Percentiles rank a stretch among this genome's conserved stretches.
Evolutionary conservation across 2,329 filamentous ascomycete genomes (phyloP).

Genomic region (Talaromyces sp.): DNA sequence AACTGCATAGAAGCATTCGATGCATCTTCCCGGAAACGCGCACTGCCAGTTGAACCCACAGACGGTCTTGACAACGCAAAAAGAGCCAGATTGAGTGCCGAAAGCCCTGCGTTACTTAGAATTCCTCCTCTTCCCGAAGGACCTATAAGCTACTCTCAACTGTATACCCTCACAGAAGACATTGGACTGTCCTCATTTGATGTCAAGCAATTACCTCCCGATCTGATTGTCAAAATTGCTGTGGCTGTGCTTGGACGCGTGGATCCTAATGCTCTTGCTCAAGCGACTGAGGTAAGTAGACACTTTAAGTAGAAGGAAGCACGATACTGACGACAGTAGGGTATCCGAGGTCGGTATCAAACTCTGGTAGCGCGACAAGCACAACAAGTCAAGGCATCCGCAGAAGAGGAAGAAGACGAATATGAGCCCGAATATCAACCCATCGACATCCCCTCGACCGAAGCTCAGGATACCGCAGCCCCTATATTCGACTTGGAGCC

Average conservation of each 20-base stretch:
- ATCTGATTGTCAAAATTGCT: conserved; percentile 76
- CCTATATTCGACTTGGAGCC: conserved; percentile 63
- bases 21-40: conserved; percentile 71
- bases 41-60: conserved; percentile 64
- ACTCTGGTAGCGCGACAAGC: conserved; percentile 37
- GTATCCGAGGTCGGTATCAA: conserved; percentile 38
- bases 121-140: conserved; percentile 72
- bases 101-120: conserved; percentile 47
- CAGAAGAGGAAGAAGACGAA: conserved; percentile 74
- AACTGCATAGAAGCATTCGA: conserved; percentile 75
- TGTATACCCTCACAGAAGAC: conserved; percentile 82
- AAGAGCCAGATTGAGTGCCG: conserved; percentile 65
- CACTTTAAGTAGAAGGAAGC: not conserved
- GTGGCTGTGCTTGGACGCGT: conserved; percentile 72
- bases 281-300: conserved; percentile 64
- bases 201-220: conserved; percentile 70
- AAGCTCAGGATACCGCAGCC: conserved; percentile 36
- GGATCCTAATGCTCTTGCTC: conserved; percentile 64
- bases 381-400: conserved; percentile 27
- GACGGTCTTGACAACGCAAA: conserved; percentile 75
- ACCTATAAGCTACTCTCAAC: conserved; percentile 71
- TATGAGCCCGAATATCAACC: conserved; percentile 86
- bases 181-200: conserved; percentile 74
- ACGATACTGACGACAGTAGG: conserved; percentile 28
- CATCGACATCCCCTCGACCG: conserved; percentile 51